Conservation (phyloP, 345 rosid species). For the Excoecaria agallocha region DNA sequence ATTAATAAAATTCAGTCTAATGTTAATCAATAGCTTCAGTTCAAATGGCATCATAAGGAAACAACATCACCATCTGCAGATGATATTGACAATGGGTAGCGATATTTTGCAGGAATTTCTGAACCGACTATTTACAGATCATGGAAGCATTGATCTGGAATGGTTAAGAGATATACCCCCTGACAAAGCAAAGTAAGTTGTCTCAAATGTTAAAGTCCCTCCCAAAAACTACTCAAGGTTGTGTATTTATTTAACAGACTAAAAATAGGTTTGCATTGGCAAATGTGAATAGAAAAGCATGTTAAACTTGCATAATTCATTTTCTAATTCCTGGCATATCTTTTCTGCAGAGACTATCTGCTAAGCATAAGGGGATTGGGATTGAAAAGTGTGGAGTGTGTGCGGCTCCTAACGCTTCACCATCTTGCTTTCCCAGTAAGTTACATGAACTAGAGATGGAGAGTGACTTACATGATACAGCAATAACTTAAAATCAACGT, state of each 20-base stretch:
- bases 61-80: background rate
- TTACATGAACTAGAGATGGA: slow-evolving; percentile 17
- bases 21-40: slow-evolving; percentile 8
- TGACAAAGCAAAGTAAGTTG: slow-evolving; percentile 35
- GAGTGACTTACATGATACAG: slow-evolving; percentile 15
- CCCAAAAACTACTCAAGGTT: background rate
- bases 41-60: slow-evolving; percentile 18
- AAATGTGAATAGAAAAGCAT: background rate
- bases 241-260: background rate
- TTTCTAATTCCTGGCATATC: slow-evolving; percentile 11
- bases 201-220: slow-evolving; percentile 8
- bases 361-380: slow-evolving; percentile 31
- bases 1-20: slow-evolving; percentile 15
- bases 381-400: slow-evolving; percentile 34
- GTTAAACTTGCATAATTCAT: background rate
- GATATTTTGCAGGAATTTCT: slow-evolving; percentile 27
- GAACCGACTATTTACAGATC: slow-evolving; percentile 24
- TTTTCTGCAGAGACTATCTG: slow-evolving; percentile 26
- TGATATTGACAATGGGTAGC: slow-evolving; percentile 18
- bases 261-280: background rate
- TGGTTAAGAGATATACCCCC: slow-evolving; percentile 34
- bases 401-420: slow-evolving; percentile 31
- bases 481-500: slow-evolving; percentile 13
- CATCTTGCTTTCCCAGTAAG: slow-evolving; percentile 34
- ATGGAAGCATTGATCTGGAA: slow-evolving; percentile 27